Conservation (phyloP, 2,329 filamentous ascomycete genomes). For the Epichloe gansuensis region DNA sequence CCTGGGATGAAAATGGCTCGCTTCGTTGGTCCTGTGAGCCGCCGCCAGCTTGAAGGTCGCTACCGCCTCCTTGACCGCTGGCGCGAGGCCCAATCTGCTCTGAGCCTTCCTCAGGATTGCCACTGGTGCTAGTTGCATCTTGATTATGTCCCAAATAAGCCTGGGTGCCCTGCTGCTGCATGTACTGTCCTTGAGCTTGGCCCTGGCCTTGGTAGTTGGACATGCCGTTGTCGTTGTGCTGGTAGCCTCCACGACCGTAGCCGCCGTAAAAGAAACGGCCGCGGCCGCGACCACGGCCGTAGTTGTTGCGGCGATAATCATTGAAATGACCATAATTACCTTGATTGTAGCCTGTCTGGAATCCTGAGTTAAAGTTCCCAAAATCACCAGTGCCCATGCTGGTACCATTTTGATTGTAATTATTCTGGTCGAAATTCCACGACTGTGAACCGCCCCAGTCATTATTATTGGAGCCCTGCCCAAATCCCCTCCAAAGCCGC, state of each 20-base stretch:
- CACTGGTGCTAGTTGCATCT: conserved; percentile 8
- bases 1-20: conserved; percentile 15
- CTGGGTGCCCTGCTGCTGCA: conserved; percentile 15
- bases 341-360: conserved; percentile 67
- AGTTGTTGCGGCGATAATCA: conserved; percentile 61
- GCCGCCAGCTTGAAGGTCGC: conserved; percentile 6
- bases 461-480: conserved; percentile 59
- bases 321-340: conserved; percentile 77
- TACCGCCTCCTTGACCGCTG: conserved; percentile 5
- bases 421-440: conserved; percentile 80
- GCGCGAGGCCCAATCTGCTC: conserved; percentile 10
- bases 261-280: conserved; percentile 50
- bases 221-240: conserved; percentile 22
- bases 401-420: conserved; percentile 78
- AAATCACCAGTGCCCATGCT: conserved; percentile 71
- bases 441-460: conserved; percentile 72
- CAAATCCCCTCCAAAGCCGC: conserved; percentile 49
- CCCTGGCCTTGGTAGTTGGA: conserved; percentile 24
- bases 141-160: conserved; percentile 10
- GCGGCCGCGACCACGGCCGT: conserved; percentile 53
- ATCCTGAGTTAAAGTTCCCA: conserved; percentile 68
- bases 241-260: conserved; percentile 42
- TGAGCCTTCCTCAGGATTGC: conserved; percentile 16
- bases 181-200: conserved; percentile 18
- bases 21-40: conserved; percentile 12